Conservation (phyloP, 805 yeast genomes). For the Myxozyma sirexii region DNA sequence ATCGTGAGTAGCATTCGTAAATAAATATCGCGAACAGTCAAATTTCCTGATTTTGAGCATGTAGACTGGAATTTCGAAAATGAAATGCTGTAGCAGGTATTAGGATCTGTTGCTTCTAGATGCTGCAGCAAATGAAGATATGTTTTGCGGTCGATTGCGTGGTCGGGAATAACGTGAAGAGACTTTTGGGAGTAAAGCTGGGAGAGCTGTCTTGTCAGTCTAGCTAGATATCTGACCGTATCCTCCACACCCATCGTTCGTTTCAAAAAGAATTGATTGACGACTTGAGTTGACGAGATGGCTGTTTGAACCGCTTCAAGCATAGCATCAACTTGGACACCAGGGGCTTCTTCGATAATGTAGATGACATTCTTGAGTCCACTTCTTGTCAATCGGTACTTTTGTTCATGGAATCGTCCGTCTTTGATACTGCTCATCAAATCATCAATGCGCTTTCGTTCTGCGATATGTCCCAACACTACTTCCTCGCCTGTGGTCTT, state of each 20-base stretch:
- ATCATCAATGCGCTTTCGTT: constrained; percentile 88
- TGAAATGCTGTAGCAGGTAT: constrained; percentile 46
- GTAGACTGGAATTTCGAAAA: constrained; percentile 63
- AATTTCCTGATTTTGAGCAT: constrained; percentile 67
- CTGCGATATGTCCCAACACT: constrained; percentile 80
- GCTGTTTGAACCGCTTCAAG: constrained; percentile 74
- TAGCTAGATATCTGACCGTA: constrained; percentile 62
- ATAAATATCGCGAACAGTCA: constrained; percentile 75
- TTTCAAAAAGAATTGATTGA: constrained; percentile 66
- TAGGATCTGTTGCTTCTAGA: constrained; percentile 18
- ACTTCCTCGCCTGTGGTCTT: constrained; percentile 59
- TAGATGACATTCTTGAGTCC: constrained; percentile 71
- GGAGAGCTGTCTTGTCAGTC: constrained; percentile 52
- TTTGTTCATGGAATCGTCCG: constrained; percentile 88
- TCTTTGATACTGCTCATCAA: constrained; percentile 79
- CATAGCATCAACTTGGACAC: constrained; percentile 43
- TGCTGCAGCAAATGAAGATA: constrained; percentile 18
- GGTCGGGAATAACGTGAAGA: constrained; percentile 48
- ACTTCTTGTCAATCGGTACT: constrained; percentile 68
- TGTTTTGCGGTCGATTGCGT: constrained; percentile 19
- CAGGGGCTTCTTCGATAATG: constrained; percentile 72
- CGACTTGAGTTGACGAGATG: constrained; percentile 67
- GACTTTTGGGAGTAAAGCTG: constrained; percentile 46
- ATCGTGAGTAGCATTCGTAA: constrained; percentile 75
- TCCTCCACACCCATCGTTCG: constrained; percentile 73